phyloP scores from a whole-genome alignment of 176 grass and related monocot species.

The Otatea glauca region DNA sequence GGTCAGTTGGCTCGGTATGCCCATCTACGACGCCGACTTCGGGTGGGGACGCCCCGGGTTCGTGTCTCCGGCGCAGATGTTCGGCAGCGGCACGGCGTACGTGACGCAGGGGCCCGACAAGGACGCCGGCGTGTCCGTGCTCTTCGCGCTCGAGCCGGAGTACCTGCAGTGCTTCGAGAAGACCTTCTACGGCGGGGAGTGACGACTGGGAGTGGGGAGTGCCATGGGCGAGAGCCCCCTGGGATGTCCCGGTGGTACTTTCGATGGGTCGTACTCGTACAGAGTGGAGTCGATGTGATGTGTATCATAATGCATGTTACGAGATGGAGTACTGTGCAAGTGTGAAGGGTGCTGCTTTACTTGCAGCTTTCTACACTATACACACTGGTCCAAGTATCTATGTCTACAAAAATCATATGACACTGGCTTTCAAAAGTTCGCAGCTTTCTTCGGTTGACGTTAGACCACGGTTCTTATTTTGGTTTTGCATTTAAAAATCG shows the following conservation, averaged over 20 bases:
- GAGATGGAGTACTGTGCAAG: not conserved
- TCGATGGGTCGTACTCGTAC: not conserved
- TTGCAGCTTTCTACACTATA: not conserved
- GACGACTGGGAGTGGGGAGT: not conserved
- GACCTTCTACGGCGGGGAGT: conserved; percentile 62
- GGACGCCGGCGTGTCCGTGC: conserved; percentile 61
- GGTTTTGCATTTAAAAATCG: too few relatives aligned
- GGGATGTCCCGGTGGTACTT: not conserved
- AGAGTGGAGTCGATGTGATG: not conserved
- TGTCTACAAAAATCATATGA: not conserved
- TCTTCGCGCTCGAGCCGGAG: conserved; percentile 65
- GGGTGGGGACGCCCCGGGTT: conserved; percentile 60
- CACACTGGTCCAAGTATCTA: not conserved
- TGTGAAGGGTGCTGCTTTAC: not conserved
- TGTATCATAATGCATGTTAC: conserved; percentile 6
- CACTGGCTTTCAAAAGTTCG: not conserved
- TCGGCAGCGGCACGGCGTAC: conserved; percentile 63
- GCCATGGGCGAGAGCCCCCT: not conserved
- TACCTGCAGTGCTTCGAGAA: conserved; percentile 70
- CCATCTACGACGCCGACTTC: conserved; percentile 79
- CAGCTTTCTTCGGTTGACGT: not conserved
- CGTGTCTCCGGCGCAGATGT: conserved; percentile 70
- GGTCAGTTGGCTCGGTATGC: conserved; percentile 73
- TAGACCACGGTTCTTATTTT: too few relatives aligned
- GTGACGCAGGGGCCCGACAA: conserved; percentile 41